Evolutionary conservation across 2,329 filamentous ascomycete genomes (phyloP), one percentile per base, ranked within the genome.

Genomic region (Bipolaris bicolor): DNA sequence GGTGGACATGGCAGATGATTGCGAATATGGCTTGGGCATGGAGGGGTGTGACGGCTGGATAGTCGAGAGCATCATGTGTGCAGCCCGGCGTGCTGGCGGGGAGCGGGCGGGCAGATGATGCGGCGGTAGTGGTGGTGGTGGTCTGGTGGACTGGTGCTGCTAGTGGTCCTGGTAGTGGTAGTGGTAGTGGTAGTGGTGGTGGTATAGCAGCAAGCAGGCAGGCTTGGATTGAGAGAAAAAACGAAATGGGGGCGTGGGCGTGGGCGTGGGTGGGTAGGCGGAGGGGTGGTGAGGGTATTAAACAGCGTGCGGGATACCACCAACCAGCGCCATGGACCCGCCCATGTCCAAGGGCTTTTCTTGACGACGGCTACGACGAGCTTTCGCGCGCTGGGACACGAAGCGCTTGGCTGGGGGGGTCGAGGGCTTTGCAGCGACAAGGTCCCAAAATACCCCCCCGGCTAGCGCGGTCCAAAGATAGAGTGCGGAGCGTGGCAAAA

Each of bases 41-140:
- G 53, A 48, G 24, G 71, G 64, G 63, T 70, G 67, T 61, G 73
- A 71, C n/a, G 55, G 55, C 24, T 54, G 50, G 65, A 75, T 65
- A 41, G 70, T 68, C 47, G 70, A 71, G 29, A 77, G 65, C 75
- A 77, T 77, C 69, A 75, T 76, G 72, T 55, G 70, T 52, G 24
- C 13, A 31, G 41, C n/a, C 13, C 24, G 45, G 54, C 50, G 36
- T 24, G 44, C 26, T 36, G 49, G 39, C 44, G 37, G 44, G 39
- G 33, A 31, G 46, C 7, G 53, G 26, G 9, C n/a, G 16, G 47
- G 53, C 60, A 60, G 58, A 53, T 61, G 57, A 57, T 48, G 47
- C 15, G 39, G 40, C 26, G 9, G 47, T 11, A 33, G 33, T 3
- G 26, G 26, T 29, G 9, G 33, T 10, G 26, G 26, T 10, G 26